Evolutionary conservation across 2,329 filamentous ascomycete genomes (phyloP).

Genomic region (Orbilia oligospora): DNA sequence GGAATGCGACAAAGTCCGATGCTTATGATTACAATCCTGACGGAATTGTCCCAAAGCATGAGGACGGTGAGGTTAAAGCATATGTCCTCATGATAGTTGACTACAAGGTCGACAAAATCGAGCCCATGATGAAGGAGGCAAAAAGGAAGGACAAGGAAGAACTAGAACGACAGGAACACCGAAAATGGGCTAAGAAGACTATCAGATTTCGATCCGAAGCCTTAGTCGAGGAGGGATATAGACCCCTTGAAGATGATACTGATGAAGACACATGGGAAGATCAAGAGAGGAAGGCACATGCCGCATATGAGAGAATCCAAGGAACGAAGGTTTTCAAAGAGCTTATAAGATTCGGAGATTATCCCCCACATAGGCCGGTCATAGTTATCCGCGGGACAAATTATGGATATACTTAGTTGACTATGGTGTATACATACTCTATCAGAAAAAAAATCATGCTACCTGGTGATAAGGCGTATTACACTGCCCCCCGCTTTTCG

Average conservation of each 20-base stretch:
- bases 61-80: slow-evolving; percentile 35
- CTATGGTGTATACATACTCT: neutral
- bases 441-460: too few species aligned
- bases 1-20: slow-evolving; percentile 29
- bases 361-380: slow-evolving; percentile 31
- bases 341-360: slow-evolving; percentile 40
- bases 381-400: slow-evolving; percentile 41
- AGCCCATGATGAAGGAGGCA: slow-evolving; percentile 6
- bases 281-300: slow-evolving; percentile 19
- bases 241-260: slow-evolving; percentile 30
- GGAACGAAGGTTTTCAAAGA: slow-evolving; percentile 48
- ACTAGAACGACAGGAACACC: slow-evolving; percentile 5
- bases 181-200: slow-evolving; percentile 20
- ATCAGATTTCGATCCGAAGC: slow-evolving; percentile 21
- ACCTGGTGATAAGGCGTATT: too few species aligned
- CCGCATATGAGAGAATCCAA: neutral
- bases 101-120: slow-evolving; percentile 21
- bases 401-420: slow-evolving; percentile 32
- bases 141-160: slow-evolving; percentile 41
- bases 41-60: slow-evolving; percentile 26
- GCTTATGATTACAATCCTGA: slow-evolving; percentile 46
- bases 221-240: slow-evolving; percentile 1
- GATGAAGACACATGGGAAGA: slow-evolving; percentile 47
- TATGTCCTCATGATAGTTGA: slow-evolving; percentile 47
- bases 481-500: too few species aligned